Percentiles rank a stretch among this genome's conserved stretches.
phyloP scores from a whole-genome alignment of 2,329 filamentous ascomycete species.

The Albophoma yamanashiensis region DNA sequence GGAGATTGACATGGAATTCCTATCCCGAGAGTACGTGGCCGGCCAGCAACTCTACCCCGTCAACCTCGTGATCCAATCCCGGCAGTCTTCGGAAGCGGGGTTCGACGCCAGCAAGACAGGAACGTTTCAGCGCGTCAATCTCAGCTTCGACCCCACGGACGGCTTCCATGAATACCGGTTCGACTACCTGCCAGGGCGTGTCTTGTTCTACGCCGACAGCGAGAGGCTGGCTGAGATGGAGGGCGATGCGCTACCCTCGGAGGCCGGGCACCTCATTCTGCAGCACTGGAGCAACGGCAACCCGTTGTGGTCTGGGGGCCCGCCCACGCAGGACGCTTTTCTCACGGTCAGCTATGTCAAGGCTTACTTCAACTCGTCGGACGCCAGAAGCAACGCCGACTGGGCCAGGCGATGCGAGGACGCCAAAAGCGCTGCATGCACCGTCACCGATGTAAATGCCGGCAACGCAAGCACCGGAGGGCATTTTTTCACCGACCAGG shows the following conservation, averaged over 20 bases:
- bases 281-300: constrained; percentile 76
- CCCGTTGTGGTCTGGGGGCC: constrained; percentile 58
- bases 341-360: constrained; percentile 61
- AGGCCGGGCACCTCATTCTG: constrained; percentile 55
- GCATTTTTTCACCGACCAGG: constrained; percentile 6
- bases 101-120: constrained; percentile 52
- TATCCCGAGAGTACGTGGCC: constrained; percentile 52
- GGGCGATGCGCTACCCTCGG: constrained; percentile 45
- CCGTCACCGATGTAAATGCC: constrained; percentile 10
- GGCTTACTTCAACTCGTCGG: constrained; percentile 68
- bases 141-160: constrained; percentile 55
- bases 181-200: constrained; percentile 53
- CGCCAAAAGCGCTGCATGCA: constrained; percentile 10
- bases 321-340: constrained; percentile 50
- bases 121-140: constrained; percentile 43
- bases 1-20: constrained; percentile 74
- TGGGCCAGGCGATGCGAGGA: constrained; percentile 3
- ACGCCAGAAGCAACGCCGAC: constrained; percentile 7
- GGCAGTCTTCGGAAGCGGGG: constrained; percentile 43
- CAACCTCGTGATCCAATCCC: constrained; percentile 67
- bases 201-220: constrained; percentile 62
- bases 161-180: constrained; percentile 71
- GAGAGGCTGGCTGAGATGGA: constrained; percentile 43
- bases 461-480: constrained; percentile 13
- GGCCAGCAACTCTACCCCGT: constrained; percentile 43